phyloP scores from a whole-genome alignment of 176 grass and related monocot species.

The Cocos nucifera region DNA sequence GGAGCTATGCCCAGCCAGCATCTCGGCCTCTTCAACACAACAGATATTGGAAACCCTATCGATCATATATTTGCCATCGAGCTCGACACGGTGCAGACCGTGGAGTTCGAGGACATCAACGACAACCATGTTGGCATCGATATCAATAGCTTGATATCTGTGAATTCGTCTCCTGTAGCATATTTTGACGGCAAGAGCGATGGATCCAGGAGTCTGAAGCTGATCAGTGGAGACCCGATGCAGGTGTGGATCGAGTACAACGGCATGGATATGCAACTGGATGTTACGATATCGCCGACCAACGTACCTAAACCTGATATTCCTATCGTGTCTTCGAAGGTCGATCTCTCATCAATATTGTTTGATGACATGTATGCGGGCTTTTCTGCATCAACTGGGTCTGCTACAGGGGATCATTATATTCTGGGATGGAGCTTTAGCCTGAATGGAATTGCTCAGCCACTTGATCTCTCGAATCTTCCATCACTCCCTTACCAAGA shows the following conservation, averaged over 20 bases:
- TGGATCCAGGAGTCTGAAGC: background rate
- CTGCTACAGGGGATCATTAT: constrained; percentile 46
- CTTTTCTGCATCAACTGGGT: constrained; percentile 57
- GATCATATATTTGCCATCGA: constrained; percentile 54
- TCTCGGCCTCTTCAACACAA: constrained; percentile 43
- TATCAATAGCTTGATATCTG: constrained; percentile 29
- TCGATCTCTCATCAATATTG: constrained; percentile 35
- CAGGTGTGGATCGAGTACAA: constrained; percentile 67
- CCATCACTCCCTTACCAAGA: constrained; percentile 17
- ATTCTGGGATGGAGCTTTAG: constrained; percentile 64
- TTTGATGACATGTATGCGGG: constrained; percentile 36
- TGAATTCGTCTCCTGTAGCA: background rate
- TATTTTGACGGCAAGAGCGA: background rate
- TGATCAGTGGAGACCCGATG: constrained; percentile 16
- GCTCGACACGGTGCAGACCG: constrained; percentile 41
- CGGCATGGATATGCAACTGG: constrained; percentile 18
- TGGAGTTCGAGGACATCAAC: constrained; percentile 32
- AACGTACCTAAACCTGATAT: constrained; percentile 10
- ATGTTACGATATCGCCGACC: constrained; percentile 30
- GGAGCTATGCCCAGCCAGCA: constrained; percentile 25
- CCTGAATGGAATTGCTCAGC: constrained; percentile 27
- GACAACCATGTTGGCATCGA: constrained; percentile 62
- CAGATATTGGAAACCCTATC: background rate
- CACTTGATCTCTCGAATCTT: constrained; percentile 46
- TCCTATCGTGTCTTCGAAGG: constrained; percentile 18